A percentile compares a stretch with the other conserved stretches of the same genome.
phyloP scores from a whole-genome alignment of 352 stramenopile genomes.

The Globisporangium sylvaticum region DNA sequence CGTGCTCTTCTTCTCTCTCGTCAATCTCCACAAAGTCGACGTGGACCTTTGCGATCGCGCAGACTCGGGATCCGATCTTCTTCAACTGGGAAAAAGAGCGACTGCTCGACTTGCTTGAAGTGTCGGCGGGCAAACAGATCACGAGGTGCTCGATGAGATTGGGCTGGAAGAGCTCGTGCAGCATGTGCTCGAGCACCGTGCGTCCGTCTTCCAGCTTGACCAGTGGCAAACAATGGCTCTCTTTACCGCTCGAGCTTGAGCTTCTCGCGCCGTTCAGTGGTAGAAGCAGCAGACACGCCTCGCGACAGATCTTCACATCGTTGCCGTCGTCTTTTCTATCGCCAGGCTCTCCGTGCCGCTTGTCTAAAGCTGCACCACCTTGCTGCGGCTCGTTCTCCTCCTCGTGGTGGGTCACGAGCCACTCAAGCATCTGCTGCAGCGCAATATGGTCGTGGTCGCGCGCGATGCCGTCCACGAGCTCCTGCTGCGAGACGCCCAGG shows the following conservation, averaged over 20 bases:
- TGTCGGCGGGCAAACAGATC: constrained; percentile 13
- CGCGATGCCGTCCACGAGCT: constrained; percentile 22
- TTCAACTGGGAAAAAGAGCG: background rate
- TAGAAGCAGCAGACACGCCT: constrained; percentile 19
- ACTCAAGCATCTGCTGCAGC: constrained; percentile 16
- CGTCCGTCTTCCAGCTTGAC: background rate
- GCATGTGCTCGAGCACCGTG: constrained; percentile 12
- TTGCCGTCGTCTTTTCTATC: background rate
- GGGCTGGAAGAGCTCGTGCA: constrained; percentile 16
- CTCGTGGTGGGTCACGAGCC: background rate
- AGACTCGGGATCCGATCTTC: constrained; percentile 5
- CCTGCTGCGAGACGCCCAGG: constrained; percentile 23
- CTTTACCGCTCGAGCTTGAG: background rate
- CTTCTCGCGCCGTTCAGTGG: background rate
- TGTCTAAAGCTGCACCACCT: background rate
- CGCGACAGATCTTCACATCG: constrained; percentile 9
- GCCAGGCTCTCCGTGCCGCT: background rate
- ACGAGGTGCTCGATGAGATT: constrained; percentile 20
- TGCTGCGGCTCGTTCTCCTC: too few species aligned
- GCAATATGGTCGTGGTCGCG: constrained; percentile 15
- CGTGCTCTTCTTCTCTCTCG: background rate
- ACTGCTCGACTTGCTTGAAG: background rate
- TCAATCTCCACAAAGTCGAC: constrained; percentile 14
- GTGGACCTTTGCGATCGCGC: constrained; percentile 1
- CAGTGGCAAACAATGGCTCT: background rate